Conservation (phyloP, 306 rosid genomes). For the Rosa multiflora region DNA sequence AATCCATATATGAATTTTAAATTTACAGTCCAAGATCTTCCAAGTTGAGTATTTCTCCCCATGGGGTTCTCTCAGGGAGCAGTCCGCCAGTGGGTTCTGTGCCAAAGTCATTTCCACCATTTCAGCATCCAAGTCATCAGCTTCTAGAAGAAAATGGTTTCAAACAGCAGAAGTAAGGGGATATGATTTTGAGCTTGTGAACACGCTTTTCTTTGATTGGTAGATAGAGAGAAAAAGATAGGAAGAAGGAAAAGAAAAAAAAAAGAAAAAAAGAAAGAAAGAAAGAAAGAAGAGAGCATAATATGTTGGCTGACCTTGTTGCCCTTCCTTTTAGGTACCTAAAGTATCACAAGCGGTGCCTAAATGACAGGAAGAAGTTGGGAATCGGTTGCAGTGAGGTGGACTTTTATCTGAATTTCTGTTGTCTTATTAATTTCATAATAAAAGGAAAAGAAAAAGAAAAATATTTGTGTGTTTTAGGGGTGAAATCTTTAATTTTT, state of each 20-base stretch:
- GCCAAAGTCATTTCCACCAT: conserved; percentile 93
- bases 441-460: background rate
- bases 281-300: background rate
- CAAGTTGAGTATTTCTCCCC: conserved; percentile 83
- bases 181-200: conserved; percentile 20
- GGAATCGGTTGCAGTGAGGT: conserved; percentile 99
- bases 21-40: conserved; percentile 68
- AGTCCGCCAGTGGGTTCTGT: conserved; percentile 97
- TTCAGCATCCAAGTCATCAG: conserved; percentile 99
- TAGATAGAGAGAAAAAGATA: background rate
- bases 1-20: conserved; percentile 32
- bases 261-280: background rate
- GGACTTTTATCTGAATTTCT: conserved; percentile 32
- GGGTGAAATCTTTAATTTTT: background rate
- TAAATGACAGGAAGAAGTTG: conserved; percentile 85
- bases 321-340: conserved; percentile 65
- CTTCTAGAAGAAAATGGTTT: conserved; percentile 95
- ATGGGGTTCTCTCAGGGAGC: conserved; percentile 59
- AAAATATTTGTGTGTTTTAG: background rate
- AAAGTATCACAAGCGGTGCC: conserved; percentile 75
- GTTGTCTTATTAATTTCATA: conserved; percentile 8
- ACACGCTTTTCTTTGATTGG: background rate
- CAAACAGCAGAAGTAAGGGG: conserved; percentile 88
- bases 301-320: conserved; percentile 29
- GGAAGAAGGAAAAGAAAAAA: conserved; percentile 2